A percentile compares a stretch with the other conserved stretches of the same genome.
These are phyloP conservation scores for Aspergillus sclerotialis DNA, from an alignment of 2,329 filamentous ascomycete genomes.

Conservation along the genomic window DNA sequence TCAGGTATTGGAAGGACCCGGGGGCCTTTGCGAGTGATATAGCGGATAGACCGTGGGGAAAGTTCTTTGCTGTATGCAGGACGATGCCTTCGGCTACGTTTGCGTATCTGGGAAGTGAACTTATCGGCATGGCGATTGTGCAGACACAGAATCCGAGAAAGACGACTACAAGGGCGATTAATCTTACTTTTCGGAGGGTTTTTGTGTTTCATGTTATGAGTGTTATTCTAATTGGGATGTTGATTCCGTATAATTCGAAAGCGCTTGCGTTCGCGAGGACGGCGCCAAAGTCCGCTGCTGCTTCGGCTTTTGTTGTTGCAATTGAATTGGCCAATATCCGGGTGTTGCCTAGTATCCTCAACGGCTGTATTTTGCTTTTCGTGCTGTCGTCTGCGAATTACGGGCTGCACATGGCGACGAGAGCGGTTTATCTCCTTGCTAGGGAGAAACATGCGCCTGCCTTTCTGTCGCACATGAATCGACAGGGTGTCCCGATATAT, in stretches of 20 bases:
- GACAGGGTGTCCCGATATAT: conserved; percentile 61
- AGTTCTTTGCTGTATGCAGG: conserved; percentile 58
- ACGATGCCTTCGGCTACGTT: conserved; percentile 70
- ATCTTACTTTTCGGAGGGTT: conserved; percentile 73
- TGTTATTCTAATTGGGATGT: conserved; percentile 68
- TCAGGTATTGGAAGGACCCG: conserved; percentile 58
- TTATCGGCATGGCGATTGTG: conserved; percentile 67
- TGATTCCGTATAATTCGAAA: conserved; percentile 61
- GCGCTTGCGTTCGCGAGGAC: conserved; percentile 45
- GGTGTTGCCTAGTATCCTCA: conserved; percentile 59
- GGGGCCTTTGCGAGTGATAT: conserved; percentile 47
- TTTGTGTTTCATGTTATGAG: conserved; percentile 70
- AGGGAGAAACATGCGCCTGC: conserved; percentile 63
- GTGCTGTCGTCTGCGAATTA: conserved; percentile 70
- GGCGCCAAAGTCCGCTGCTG: conserved; percentile 45
- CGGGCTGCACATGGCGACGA: conserved; percentile 66
- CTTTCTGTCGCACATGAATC: conserved; percentile 63
- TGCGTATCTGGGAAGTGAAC: conserved; percentile 68
- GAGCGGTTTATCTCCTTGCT: conserved; percentile 65
- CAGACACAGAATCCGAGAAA: conserved; percentile 70
- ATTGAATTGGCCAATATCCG: conserved; percentile 58
- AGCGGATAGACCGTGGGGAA: conserved; percentile 37
- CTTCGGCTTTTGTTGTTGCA: conserved; percentile 68
- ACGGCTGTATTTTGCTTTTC: conserved; percentile 66
- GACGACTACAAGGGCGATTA: conserved; percentile 68